phyloP scores from a whole-genome alignment of 345 rosid species.

The Sonneratia alba region DNA sequence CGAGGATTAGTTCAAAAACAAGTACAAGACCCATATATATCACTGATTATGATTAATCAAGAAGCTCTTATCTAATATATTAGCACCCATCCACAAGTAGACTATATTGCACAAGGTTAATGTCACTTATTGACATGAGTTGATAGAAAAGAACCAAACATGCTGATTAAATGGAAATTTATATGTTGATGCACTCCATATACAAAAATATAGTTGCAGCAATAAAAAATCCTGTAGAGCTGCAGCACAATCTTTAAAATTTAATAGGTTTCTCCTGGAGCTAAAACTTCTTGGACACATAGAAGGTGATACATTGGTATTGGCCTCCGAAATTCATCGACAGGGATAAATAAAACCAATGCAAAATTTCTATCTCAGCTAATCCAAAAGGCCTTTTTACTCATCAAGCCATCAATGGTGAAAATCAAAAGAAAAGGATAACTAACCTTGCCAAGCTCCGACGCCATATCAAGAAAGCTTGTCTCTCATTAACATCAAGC shows the following conservation, averaged over 20 bases:
- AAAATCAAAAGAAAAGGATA: background rate
- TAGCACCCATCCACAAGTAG: background rate
- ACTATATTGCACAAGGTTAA: too few species aligned
- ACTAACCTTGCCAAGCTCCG: slow-evolving; percentile 55
- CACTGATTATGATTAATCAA: background rate
- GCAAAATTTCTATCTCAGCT: background rate
- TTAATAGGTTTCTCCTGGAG: too few species aligned
- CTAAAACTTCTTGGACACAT: too few species aligned
- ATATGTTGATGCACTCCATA: too few species aligned
- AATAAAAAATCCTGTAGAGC: too few species aligned
- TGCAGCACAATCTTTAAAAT: too few species aligned
- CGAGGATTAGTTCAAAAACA: background rate
- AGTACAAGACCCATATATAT: background rate
- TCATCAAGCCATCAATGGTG: background rate
- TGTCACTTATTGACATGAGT: too few species aligned
- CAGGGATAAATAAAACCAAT: background rate
- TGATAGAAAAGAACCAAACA: too few species aligned
- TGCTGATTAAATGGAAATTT: too few species aligned
- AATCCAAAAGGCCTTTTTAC: background rate
- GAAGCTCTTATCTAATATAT: background rate
- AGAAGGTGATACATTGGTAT: background rate
- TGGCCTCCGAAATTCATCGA: background rate
- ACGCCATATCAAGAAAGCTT: slow-evolving; percentile 77
- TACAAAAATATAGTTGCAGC: background rate
- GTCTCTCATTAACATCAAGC: slow-evolving; percentile 63